Conservation (phyloP, 2,329 filamentous ascomycete species). For the Juglanconis oblonga region DNA sequence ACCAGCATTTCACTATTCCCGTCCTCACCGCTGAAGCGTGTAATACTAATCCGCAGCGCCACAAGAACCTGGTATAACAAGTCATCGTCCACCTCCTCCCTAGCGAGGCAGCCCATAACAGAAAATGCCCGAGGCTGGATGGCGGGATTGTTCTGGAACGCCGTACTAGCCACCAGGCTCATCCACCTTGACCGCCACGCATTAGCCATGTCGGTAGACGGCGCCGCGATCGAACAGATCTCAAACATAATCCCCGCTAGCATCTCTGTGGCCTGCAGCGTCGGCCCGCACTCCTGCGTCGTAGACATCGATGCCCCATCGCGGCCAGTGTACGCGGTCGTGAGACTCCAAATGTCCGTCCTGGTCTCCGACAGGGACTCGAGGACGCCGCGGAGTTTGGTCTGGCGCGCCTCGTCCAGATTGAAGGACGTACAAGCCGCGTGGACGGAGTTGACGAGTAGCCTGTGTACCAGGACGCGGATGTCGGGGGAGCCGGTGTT, state of each 20-base stretch:
- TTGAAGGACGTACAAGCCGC: conserved; percentile 64
- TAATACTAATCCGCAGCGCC: conserved; percentile 61
- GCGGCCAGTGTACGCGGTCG: conserved; percentile 38
- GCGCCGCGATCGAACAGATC: conserved; percentile 60
- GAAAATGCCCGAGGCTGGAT: conserved; percentile 68
- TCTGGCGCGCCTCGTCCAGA: conserved; percentile 57
- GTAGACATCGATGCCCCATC: conserved; percentile 56
- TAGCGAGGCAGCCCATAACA: conserved; percentile 68
- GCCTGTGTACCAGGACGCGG: conserved; percentile 57
- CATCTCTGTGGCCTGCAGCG: conserved; percentile 57
- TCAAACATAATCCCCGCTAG: conserved; percentile 62
- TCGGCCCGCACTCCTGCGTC: conserved; percentile 49
- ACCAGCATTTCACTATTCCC: conserved; percentile 66
- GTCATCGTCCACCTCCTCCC: conserved; percentile 71
- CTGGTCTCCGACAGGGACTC: conserved; percentile 58
- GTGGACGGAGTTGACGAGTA: conserved; percentile 66
- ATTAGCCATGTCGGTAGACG: conserved; percentile 63
- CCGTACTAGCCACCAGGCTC: conserved; percentile 69
- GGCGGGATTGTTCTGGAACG: conserved; percentile 70
- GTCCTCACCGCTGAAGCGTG: conserved; percentile 59
- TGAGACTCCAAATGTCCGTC: conserved; percentile 54
- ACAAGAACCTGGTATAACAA: conserved; percentile 69
- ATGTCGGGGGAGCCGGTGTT: conserved; percentile 60
- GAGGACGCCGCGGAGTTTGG: conserved; percentile 54
- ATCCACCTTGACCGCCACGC: conserved; percentile 71